Evolutionary conservation across 305 asterid species (phyloP).

Genomic region (Solanum hybrid): DNA sequence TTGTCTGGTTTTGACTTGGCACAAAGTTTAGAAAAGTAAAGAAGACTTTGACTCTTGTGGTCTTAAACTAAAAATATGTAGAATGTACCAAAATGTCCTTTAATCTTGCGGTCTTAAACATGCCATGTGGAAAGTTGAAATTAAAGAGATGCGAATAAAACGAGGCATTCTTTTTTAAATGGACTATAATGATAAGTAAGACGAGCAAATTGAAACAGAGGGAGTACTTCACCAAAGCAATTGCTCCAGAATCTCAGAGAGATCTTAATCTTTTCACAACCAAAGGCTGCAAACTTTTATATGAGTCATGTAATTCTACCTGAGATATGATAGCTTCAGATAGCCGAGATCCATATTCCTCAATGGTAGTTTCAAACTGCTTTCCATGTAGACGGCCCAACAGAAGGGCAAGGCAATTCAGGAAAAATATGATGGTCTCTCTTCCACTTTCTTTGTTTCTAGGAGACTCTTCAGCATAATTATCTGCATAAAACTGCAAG

Average conservation of each 20-base stretch:
- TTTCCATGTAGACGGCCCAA: conserved; percentile 61
- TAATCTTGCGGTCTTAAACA: neutral
- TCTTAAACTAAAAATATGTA: neutral
- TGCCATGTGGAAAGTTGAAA: neutral
- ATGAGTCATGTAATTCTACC: conserved; percentile 34
- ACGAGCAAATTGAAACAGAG: neutral
- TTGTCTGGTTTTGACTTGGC: neutral
- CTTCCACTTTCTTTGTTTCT: conserved; percentile 40
- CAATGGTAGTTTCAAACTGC: conserved; percentile 47
- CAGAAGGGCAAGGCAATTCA: conserved; percentile 74
- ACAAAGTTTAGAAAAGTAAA: neutral
- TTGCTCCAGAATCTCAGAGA: neutral
- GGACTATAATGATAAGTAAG: neutral
- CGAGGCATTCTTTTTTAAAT: neutral
- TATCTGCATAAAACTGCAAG: conserved; percentile 66
- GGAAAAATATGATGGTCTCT: conserved; percentile 62
- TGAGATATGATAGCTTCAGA: conserved; percentile 61
- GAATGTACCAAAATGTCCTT: neutral
- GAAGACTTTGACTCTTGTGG: neutral
- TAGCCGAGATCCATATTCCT: conserved; percentile 60
- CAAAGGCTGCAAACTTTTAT: conserved; percentile 5
- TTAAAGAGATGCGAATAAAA: neutral
- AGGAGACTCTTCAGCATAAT: conserved; percentile 42
- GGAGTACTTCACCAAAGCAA: neutral
- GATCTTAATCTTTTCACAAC: neutral